Evolutionary conservation across 2,329 filamentous ascomycete genomes (phyloP).

Genomic region (Trichophyton mentagrophytes): DNA sequence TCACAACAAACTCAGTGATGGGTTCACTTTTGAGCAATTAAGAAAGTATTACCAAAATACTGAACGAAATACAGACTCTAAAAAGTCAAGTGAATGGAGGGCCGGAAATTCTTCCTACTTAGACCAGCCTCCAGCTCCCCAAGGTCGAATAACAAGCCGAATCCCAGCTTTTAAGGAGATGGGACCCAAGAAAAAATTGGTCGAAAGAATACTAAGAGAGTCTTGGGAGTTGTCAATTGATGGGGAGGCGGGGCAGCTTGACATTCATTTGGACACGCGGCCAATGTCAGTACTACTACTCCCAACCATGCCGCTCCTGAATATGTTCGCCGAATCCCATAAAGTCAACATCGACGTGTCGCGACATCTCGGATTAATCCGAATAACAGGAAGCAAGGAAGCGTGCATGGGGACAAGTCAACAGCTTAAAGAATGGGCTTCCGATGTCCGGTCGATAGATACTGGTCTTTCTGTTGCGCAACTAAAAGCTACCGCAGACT

Average conservation of each 20-base stretch:
- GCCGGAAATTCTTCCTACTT: constrained; percentile 23
- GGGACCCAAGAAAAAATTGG: constrained; percentile 22
- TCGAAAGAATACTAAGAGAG: constrained; percentile 27
- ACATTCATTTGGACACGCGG: constrained; percentile 21
- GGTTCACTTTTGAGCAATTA: constrained; percentile 26
- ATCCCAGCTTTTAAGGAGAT: constrained; percentile 15
- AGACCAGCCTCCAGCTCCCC: constrained; percentile 13
- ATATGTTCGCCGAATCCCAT: constrained; percentile 24
- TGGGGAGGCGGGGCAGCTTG: constrained; percentile 26
- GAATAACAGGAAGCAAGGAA: constrained; percentile 24
- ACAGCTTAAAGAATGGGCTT: constrained; percentile 21
- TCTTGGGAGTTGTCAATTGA: constrained; percentile 27
- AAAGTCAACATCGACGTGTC: constrained; percentile 27
- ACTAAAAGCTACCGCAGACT: constrained; percentile 6
- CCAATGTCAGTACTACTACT: constrained; percentile 22
- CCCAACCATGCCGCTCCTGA: constrained; percentile 26
- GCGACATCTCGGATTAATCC: constrained; percentile 22
- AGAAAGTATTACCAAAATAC: constrained; percentile 17
- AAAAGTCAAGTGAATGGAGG: constrained; percentile 17
- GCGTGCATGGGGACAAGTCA: constrained; percentile 25
- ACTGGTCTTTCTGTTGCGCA: constrained; percentile 16
- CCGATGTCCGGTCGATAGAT: constrained; percentile 21
- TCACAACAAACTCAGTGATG: constrained; percentile 20
- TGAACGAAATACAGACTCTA: background rate
- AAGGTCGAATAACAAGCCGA: constrained; percentile 14